Evolutionary conservation across 208 protist genomes (phyloP).

Genomic region (Crithidia fasciculata): DNA sequence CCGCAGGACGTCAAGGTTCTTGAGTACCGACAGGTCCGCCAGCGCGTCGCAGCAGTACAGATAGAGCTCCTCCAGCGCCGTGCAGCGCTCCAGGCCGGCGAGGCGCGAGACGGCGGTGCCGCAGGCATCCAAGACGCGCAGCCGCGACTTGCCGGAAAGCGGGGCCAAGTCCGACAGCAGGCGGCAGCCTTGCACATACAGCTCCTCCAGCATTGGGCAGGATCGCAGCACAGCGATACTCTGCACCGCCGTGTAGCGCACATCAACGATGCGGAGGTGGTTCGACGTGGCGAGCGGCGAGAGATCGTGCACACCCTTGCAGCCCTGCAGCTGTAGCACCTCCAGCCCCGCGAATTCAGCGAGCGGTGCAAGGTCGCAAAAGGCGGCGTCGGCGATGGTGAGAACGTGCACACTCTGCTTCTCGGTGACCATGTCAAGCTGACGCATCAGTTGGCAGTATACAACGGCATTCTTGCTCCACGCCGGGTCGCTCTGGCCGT

Average conservation of each 20-base stretch:
- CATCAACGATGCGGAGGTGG: not conserved
- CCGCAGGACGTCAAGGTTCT: not conserved
- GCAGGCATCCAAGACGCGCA: constrained; percentile 1
- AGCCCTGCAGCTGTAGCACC: constrained; percentile 18
- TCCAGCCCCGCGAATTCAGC: constrained; percentile 1
- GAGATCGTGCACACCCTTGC: constrained; percentile 5
- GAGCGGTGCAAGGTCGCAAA: not conserved
- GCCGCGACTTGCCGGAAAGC: constrained; percentile 1
- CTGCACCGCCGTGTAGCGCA: constrained; percentile 12
- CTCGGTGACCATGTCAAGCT: constrained; percentile 7
- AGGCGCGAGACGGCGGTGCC: constrained; percentile 5
- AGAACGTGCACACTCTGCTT: constrained; percentile 15
- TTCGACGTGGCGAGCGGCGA: not conserved
- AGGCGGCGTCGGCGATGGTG: constrained; percentile 9
- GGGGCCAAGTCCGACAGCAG: not conserved
- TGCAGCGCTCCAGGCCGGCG: constrained; percentile 1
- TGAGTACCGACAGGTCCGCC: not conserved
- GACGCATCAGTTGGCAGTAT: constrained; percentile 6
- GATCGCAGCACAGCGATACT: constrained; percentile 16
- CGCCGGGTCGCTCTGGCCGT: not conserved
- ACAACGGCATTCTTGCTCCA: constrained; percentile 3
- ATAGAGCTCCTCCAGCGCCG: constrained; percentile 5
- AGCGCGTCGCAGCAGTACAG: constrained; percentile 15
- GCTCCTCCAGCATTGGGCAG: constrained; percentile 11
- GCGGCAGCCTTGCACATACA: constrained; percentile 5